Conservation (phyloP, 2,329 filamentous ascomycete species). For the Colletotrichum endophyticum region DNA sequence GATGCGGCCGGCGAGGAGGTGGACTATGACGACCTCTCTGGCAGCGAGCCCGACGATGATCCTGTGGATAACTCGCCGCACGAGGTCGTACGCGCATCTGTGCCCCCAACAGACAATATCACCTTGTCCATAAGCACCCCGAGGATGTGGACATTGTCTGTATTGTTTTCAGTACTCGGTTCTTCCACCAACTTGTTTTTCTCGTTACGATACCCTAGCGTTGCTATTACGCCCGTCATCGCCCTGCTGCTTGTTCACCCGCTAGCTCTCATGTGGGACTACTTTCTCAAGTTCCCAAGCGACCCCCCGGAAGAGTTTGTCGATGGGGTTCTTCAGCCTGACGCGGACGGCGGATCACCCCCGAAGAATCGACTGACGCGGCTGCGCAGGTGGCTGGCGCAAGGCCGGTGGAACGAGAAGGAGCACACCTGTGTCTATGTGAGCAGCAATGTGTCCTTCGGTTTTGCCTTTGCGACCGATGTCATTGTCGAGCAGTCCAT, state of each 20-base stretch:
- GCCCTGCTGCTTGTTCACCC: slow-evolving; percentile 85
- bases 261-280: slow-evolving; percentile 81
- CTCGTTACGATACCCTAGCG: slow-evolving; percentile 87
- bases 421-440: slow-evolving; percentile 90
- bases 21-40: slow-evolving; percentile 32
- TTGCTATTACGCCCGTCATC: slow-evolving; percentile 88
- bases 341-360: background rate
- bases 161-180: slow-evolving; percentile 79
- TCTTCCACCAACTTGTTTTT: slow-evolving; percentile 89
- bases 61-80: slow-evolving; percentile 76
- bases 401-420: slow-evolving; percentile 86
- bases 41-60: slow-evolving; percentile 48
- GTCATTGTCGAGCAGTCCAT: slow-evolving; percentile 90
- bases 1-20: slow-evolving; percentile 23
- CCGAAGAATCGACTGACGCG: slow-evolving; percentile 35
- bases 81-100: slow-evolving; percentile 79
- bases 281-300: slow-evolving; percentile 56
- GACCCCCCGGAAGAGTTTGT: slow-evolving; percentile 42
- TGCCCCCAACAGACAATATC: slow-evolving; percentile 76
- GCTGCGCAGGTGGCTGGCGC: slow-evolving; percentile 75
- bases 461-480: slow-evolving; percentile 88
- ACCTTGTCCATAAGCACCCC: slow-evolving; percentile 85
- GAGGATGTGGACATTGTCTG: slow-evolving; percentile 85
- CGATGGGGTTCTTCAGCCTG: slow-evolving; percentile 32
- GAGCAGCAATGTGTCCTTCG: slow-evolving; percentile 88